Conservation (phyloP, 768 basidiomycete genomes). For the Hemileccinum impolitum region DNA sequence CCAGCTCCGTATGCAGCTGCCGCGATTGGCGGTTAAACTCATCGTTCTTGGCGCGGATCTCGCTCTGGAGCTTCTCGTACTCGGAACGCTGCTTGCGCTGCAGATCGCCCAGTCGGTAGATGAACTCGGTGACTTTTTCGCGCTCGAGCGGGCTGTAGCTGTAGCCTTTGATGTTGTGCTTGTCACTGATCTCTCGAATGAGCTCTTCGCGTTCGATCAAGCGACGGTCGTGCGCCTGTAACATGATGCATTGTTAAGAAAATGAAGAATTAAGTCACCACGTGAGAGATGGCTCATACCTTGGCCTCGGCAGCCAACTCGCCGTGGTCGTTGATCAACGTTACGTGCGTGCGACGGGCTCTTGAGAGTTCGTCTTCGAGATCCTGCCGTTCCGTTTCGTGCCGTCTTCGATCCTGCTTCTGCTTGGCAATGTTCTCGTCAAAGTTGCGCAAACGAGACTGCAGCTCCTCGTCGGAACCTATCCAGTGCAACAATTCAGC, state of each 20-base stretch:
- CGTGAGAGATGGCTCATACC: conserved; percentile 33
- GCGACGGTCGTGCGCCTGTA: conserved; percentile 70
- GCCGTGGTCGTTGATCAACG: conserved; percentile 61
- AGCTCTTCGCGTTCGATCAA: conserved; percentile 67
- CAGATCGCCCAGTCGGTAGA: conserved; percentile 58
- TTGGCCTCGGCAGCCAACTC: conserved; percentile 70
- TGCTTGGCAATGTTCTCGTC: conserved; percentile 53
- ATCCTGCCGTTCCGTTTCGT: conserved; percentile 54
- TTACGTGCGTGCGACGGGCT: conserved; percentile 50
- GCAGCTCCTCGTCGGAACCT: conserved; percentile 77
- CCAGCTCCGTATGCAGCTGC: conserved; percentile 53
- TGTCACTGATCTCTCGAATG: conserved; percentile 66
- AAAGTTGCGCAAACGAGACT: conserved; percentile 53
- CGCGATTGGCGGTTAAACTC: conserved; percentile 62
- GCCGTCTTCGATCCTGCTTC: conserved; percentile 44
- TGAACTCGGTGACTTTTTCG: conserved; percentile 71
- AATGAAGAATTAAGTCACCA: not conserved
- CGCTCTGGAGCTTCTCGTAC: conserved; percentile 66
- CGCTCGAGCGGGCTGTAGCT: conserved; percentile 66
- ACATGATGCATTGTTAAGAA: not conserved
- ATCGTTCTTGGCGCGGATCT: conserved; percentile 53
- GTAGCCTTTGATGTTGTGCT: conserved; percentile 72
- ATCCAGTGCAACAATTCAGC: not conserved
- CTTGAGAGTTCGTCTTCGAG: conserved; percentile 56
- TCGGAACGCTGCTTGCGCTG: conserved; percentile 60